These are phyloP conservation scores for Cyberlindnera mississippiensis DNA, from an alignment of 805 yeast genomes.

Conservation along the genomic window DNA sequence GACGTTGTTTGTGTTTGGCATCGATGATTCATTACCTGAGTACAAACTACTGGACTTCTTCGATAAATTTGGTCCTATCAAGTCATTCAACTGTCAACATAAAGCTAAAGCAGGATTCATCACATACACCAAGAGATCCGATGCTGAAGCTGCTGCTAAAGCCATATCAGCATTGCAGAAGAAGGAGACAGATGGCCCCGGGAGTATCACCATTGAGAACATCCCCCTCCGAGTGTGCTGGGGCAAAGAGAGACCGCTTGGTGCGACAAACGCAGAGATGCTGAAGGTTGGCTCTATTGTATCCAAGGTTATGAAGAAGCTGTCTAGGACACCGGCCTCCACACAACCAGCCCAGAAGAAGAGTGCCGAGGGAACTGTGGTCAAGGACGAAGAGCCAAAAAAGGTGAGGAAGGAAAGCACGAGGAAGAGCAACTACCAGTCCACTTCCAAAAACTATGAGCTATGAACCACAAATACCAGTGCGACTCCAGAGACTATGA, in stretches of 20 bases:
- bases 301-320: conserved; percentile 47
- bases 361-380: not conserved
- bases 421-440: not conserved
- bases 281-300: conserved; percentile 47
- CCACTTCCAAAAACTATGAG: conserved; percentile 6
- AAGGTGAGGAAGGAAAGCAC: conserved; percentile 1
- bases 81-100: conserved; percentile 49
- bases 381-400: not conserved
- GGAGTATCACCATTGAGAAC: conserved; percentile 32
- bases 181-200: conserved; percentile 26
- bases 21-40: conserved; percentile 63
- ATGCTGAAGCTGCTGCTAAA: conserved; percentile 44
- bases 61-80: conserved; percentile 42
- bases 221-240: conserved; percentile 51
- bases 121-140: conserved; percentile 42
- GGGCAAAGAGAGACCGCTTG: conserved; percentile 46
- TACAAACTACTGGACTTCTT: conserved; percentile 52
- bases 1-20: conserved; percentile 73
- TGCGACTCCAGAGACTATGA: no score
- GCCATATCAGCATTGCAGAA: conserved; percentile 21
- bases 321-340: conserved; percentile 18
- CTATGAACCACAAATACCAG: not conserved
- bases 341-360: not conserved
- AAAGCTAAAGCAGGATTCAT: conserved; percentile 62
- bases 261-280: conserved; percentile 41